Conservation (phyloP, 345 rosid genomes). For the Gossypium sturtianum region DNA sequence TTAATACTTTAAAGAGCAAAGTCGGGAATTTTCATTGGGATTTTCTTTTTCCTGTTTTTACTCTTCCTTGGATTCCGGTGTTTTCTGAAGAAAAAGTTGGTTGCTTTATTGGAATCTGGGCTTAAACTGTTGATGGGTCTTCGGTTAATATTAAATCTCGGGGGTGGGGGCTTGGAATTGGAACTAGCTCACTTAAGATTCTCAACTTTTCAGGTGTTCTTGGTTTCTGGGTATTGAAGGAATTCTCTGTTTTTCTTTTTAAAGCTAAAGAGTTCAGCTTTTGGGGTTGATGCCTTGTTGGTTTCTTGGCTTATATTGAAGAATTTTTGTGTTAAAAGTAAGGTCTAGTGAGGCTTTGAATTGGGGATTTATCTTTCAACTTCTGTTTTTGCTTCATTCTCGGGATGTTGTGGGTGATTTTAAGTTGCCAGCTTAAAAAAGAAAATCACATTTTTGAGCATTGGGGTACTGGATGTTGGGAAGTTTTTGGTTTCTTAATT, state of each 20-base stretch:
- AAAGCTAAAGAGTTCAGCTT: background rate
- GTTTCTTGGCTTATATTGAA: background rate
- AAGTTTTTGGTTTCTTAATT: background rate
- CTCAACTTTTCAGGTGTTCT: slow-evolving; percentile 1
- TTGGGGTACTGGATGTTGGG: background rate
- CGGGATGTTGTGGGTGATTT: background rate
- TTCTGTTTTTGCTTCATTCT: background rate
- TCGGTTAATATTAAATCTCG: slow-evolving; percentile 20
- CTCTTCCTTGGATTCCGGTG: slow-evolving; percentile 34
- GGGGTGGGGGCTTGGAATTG: slow-evolving; percentile 2
- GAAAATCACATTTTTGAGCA: background rate
- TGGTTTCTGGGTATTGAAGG: slow-evolving; percentile 6
- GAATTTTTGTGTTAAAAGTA: background rate
- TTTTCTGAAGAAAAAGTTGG: slow-evolving; percentile 20
- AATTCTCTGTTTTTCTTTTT: background rate
- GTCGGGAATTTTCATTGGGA: slow-evolving; percentile 20
- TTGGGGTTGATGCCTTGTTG: background rate
- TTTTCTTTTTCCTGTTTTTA: slow-evolving; percentile 16
- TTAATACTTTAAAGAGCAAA: background rate
- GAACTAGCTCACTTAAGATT: background rate
- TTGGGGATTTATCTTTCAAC: background rate
- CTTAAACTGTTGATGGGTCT: slow-evolving; percentile 26
- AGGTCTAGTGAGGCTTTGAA: background rate
- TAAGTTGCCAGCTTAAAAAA: background rate
- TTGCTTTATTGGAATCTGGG: slow-evolving; percentile 42